Evolutionary conservation across 1,284 basidiomycete genomes (phyloP), one percentile per base, ranked within the genome.

Genomic region (Leccinum solheimii): DNA sequence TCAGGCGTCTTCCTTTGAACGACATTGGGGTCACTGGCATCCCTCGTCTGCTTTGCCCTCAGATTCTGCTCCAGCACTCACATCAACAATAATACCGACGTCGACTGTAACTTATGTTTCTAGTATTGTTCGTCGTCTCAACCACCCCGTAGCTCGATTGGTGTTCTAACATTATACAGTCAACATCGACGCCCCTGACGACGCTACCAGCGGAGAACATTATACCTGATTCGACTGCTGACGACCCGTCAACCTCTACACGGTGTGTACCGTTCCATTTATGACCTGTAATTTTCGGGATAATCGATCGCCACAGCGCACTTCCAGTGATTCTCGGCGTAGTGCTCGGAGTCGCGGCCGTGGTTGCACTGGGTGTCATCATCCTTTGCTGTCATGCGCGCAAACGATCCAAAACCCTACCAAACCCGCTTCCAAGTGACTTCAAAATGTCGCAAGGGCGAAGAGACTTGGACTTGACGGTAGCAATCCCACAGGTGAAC

Each of bases 291-390:
- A 27, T 45, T 40, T 43, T 54, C 23, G 55, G 21, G 55, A 69
- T 55, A n/a, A 57, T 43, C 38, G 26, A 49, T n/a, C 26, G 38
- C 43, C 13, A 66, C 43, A 45, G 68, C 21, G 16, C 30, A 38
- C 43, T 66, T 32, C 32, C 57, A 5, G 19, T 51, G 13, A 66
- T 71, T 55, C 57, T 69, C 14, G 53, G 59, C 23, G 26, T 30
- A 3, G 30, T 62, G 19, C 27, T 72, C 13, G 62, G 60, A 19
- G 14, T 53, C 5, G 26, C 63, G 26, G 59, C 32, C 34, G 40
- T 65, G 23, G 8, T 62, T 56, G 57, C 38, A 13, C 52, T 70
- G 14, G 52, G 53, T 16, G 14, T 61, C 3, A 19, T 27, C 45
- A 3, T 71, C 48, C 48, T 60, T 19, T 43, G 45, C 55, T 62